Base-by-base conservation (phyloP, 768 basidiomycete genomes). In the Leccinum ochraceum region DNA sequence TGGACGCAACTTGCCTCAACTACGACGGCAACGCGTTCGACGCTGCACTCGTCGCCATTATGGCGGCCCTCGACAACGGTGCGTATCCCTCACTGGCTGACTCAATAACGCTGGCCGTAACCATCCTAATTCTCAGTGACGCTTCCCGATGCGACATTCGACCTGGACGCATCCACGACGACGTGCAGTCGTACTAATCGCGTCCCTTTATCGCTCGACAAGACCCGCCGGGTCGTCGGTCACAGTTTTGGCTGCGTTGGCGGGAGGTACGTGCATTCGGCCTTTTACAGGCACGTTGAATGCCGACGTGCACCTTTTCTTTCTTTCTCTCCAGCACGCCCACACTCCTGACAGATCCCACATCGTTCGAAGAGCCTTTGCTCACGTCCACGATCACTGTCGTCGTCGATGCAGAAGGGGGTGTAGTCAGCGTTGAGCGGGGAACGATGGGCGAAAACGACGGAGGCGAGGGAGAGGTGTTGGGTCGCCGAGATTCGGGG, bases 21-120 rank as follows among this genome's bases (percentile, higher is more conserved):
- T 97, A 96, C 70, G 95, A 98, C 71, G 97, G 97, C 6, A 98
- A 98, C 69, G 90, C 83, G 1, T 94, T 95, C 60, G 97, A 99
- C 65, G 94, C 97, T 1, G 83, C 92, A 0, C 79, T 98, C 10
- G 71, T 98, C 22, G 93, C 94, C 0, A 90, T 95, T 80, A 84
- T 94, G 53, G 86, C 90, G 9, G 95, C 96, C 6, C 77, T 98
- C 49, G 83, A 80, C 71, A 93, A 94, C 62, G 90, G 95, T 96
- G 66, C 53, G 90, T 78, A 37, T 36, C 7, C 34, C 57, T 26
- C 54, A n/a, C 16, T 42, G 14, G 1, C 7, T 50, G 26, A 50
- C 1, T 14, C 26, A 9, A 10, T 20, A 4, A 52, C 8, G n/a
- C 42, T 37, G 22, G 24, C 24, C 24, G 24, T 24, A 24, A 24